Percentiles rank a stretch among this genome's conserved stretches.
Evolutionary conservation across 1,284 basidiomycete species (phyloP).

Genomic region (Puccinia sorghi): DNA sequence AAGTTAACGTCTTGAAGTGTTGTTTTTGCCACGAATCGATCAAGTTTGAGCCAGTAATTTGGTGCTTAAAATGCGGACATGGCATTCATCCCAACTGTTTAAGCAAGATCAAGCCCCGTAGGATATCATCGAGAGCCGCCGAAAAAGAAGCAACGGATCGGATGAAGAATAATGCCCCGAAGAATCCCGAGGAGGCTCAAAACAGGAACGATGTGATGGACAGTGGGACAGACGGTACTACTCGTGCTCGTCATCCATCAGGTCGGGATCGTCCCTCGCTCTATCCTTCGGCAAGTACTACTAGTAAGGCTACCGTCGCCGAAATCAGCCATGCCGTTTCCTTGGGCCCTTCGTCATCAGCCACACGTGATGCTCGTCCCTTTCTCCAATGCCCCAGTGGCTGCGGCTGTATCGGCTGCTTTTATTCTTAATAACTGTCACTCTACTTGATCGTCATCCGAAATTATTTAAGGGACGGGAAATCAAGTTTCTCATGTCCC

Average conservation of each 20-base stretch:
- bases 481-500: too few relatives aligned
- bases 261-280: not conserved
- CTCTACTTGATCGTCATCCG: too few relatives aligned
- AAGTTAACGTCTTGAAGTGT: slow-evolving; percentile 22
- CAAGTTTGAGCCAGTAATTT: slow-evolving; percentile 29
- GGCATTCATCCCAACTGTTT: slow-evolving; percentile 30
- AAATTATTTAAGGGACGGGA: too few relatives aligned
- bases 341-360: not conserved
- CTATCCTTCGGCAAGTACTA: slow-evolving; percentile 3
- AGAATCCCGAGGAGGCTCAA: not conserved
- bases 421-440: slow-evolving; percentile 34
- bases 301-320: not conserved
- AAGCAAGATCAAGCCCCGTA: not conserved
- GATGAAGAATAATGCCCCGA: not conserved
- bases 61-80: slow-evolving; percentile 42
- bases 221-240: too few relatives aligned
- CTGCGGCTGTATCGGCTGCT: slow-evolving; percentile 29
- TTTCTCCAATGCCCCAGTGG: slow-evolving; percentile 36
- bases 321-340: not conserved
- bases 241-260: too few relatives aligned
- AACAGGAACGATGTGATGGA: too few relatives aligned
- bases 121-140: not conserved
- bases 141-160: not conserved
- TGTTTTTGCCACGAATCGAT: slow-evolving; percentile 42
- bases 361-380: not conserved